A percentile compares a stretch with the other conserved stretches of the same genome.
Conservation (phyloP, 805 yeast genomes). For the Hanseniaspora meyeri region DNA sequence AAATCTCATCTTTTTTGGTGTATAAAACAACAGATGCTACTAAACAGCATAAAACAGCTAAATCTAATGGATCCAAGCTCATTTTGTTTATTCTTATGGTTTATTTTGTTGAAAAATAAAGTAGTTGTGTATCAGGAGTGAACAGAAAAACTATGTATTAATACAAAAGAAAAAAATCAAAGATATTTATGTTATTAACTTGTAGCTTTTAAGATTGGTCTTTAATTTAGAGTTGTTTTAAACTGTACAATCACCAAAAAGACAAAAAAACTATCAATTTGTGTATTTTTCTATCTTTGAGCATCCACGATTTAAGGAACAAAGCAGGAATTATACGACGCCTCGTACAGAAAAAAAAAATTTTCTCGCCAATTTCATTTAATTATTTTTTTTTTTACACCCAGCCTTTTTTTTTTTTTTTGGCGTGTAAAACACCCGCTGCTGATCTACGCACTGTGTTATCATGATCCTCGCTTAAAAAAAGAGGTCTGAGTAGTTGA, state of each 20-base stretch:
- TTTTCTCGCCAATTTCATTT: too few species aligned
- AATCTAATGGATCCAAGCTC: constrained; percentile 58
- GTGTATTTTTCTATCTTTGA: too few species aligned
- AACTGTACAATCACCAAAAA: too few species aligned
- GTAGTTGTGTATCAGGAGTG: not conserved
- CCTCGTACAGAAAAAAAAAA: not conserved
- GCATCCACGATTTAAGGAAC: too few species aligned
- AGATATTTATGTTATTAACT: too few species aligned
- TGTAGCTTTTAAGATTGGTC: not conserved
- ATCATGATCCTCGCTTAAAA: not conserved
- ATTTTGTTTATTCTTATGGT: constrained; percentile 15
- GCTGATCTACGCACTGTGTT: not conserved
- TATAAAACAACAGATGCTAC: constrained; percentile 55
- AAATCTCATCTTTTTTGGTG: constrained; percentile 49
- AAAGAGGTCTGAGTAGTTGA: not conserved
- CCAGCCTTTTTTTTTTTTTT: too few species aligned
- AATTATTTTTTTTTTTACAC: too few species aligned
- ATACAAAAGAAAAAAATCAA: not conserved
- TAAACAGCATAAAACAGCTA: constrained; percentile 52
- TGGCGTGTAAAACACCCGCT: not conserved
- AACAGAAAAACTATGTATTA: not conserved
- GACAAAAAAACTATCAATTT: too few species aligned
- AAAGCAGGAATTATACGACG: too few species aligned
- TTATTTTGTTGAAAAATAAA: not conserved
- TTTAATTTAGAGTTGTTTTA: not conserved